Evolutionary conservation across 2,329 filamentous ascomycete species (phyloP).

Genomic region (Nemania sp.): DNA sequence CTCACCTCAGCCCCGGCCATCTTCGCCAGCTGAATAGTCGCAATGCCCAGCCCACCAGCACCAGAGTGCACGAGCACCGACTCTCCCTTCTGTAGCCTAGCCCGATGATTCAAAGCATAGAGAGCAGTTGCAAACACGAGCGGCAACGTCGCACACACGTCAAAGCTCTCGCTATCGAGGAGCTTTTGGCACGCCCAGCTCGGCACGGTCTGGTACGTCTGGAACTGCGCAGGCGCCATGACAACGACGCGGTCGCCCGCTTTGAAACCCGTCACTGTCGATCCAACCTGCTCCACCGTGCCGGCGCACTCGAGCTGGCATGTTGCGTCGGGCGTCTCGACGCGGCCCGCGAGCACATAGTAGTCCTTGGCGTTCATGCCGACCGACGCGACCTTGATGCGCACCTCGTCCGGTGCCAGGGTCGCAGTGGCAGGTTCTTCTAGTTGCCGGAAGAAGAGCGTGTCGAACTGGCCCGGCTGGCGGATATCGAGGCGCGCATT

Average conservation of each 20-base stretch:
- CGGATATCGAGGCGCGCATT: too few relatives aligned
- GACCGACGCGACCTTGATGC: too few relatives aligned
- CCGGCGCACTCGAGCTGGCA: conserved; percentile 7
- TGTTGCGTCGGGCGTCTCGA: neutral
- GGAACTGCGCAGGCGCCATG: neutral
- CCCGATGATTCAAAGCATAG: conserved; percentile 2
- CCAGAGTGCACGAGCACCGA: conserved; percentile 27
- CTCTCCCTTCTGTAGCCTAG: neutral
- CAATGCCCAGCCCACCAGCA: conserved; percentile 43
- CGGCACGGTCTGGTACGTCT: conserved; percentile 4
- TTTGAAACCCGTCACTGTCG: neutral
- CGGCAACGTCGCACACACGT: neutral
- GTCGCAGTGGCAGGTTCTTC: too few relatives aligned
- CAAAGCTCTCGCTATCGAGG: neutral
- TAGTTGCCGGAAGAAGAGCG: too few relatives aligned
- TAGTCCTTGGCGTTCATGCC: conserved; percentile 35
- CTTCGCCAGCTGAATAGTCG: conserved; percentile 35
- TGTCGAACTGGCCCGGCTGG: too few relatives aligned
- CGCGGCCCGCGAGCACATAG: conserved; percentile 23
- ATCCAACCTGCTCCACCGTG: neutral
- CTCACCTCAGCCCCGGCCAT: neutral
- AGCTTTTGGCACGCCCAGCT: conserved; percentile 1
- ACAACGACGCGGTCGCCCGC: conserved; percentile 3
- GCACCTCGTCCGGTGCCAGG: too few relatives aligned
- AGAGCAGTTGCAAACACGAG: conserved; percentile 6